Evolutionary conservation across 1,284 basidiomycete species (phyloP).

Genomic region (Pyrrhoderma lamaoense): DNA sequence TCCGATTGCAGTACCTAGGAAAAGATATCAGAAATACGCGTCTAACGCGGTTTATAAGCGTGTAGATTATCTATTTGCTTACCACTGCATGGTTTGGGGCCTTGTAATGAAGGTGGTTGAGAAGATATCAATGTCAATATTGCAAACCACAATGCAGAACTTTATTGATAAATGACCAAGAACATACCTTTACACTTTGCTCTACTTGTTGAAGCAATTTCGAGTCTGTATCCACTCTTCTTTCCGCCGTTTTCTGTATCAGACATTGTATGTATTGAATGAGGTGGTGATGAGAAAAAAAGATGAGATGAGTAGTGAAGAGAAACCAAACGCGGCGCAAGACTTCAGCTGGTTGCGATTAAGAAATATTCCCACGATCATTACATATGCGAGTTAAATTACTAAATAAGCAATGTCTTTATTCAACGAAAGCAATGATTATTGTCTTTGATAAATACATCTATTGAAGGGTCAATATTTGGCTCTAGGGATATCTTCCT

Average conservation of each 20-base stretch:
- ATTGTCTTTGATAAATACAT: no score
- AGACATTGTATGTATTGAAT: constrained; percentile 36
- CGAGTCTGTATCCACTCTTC: constrained; percentile 63
- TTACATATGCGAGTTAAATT: no score
- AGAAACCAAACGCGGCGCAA: no score
- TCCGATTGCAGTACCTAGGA: constrained; percentile 55
- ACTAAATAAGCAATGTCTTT: no score
- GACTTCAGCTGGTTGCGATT: no score
- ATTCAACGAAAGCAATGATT: no score
- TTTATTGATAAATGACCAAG: constrained; percentile 20
- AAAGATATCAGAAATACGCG: constrained; percentile 17
- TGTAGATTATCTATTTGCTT: constrained; percentile 15
- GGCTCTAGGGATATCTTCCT: no score
- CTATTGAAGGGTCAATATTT: no score
- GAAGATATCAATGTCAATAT: constrained; percentile 25
- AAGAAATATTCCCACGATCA: no score
- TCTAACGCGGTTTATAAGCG: constrained; percentile 16
- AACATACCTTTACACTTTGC: constrained; percentile 78
- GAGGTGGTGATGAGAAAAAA: background rate
- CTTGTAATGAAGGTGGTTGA: constrained; percentile 33
- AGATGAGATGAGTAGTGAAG: background rate
- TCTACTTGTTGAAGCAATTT: constrained; percentile 60
- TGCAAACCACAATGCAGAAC: constrained; percentile 16
- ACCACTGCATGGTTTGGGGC: constrained; percentile 75
- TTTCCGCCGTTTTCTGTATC: constrained; percentile 40